Evolutionary conservation across 2,329 filamentous ascomycete species (phyloP).

Genomic region (Juglanconis oblonga): DNA sequence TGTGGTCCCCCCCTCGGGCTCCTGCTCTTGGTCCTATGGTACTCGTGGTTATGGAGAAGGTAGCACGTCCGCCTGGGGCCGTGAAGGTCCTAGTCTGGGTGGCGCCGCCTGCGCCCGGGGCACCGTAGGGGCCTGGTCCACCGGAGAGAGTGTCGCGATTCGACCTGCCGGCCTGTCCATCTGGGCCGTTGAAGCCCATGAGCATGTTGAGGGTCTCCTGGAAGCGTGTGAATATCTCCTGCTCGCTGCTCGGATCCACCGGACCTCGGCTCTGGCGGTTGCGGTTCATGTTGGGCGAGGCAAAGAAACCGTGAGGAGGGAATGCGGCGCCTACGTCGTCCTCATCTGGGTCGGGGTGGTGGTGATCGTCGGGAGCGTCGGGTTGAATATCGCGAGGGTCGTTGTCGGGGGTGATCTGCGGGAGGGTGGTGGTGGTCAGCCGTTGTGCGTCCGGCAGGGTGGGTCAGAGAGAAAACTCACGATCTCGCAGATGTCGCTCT

Average conservation of each 20-base stretch:
- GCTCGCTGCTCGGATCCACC: slow-evolving; percentile 26
- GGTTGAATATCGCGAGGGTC: slow-evolving; percentile 55
- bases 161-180: slow-evolving; percentile 15
- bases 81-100: slow-evolving; percentile 11
- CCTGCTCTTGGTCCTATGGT: background rate
- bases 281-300: slow-evolving; percentile 3
- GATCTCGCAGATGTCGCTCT: slow-evolving; percentile 79
- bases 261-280: background rate
- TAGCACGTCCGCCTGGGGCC: slow-evolving; percentile 7
- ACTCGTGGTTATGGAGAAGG: slow-evolving; percentile 18
- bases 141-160: background rate
- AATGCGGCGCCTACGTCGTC: slow-evolving; percentile 43
- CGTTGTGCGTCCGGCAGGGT: background rate
- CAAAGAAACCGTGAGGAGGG: slow-evolving; percentile 40
- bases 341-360: slow-evolving; percentile 57
- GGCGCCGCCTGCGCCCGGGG: background rate
- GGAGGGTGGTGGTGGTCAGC: slow-evolving; percentile 17
- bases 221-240: slow-evolving; percentile 41
- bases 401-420: slow-evolving; percentile 52
- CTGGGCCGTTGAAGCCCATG: slow-evolving; percentile 31
- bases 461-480: slow-evolving; percentile 48
- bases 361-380: slow-evolving; percentile 28
- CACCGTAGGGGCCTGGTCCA: slow-evolving; percentile 2
- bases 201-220: slow-evolving; percentile 37
- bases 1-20: background rate